Percentiles rank a stretch among this genome's conserved stretches.
phyloP scores from a whole-genome alignment of 2,329 filamentous ascomycete species.

The Cytospora paraplurivora region DNA sequence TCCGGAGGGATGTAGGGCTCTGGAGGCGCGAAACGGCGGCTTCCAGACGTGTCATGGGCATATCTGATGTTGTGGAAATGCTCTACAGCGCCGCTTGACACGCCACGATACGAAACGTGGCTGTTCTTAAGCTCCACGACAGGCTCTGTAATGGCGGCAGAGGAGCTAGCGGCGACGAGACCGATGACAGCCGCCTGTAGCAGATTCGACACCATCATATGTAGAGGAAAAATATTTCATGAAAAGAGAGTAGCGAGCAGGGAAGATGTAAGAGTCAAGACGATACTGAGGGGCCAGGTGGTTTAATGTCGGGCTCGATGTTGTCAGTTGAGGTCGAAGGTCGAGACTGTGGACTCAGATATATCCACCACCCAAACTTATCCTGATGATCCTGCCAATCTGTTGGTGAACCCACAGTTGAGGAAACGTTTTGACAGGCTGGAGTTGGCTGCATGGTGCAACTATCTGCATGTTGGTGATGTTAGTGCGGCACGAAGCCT shows the following conservation, averaged over 20 bases:
- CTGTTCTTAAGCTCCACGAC: conserved; percentile 3
- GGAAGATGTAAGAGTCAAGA: not conserved
- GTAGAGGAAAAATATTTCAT: not conserved
- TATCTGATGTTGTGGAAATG: conserved; percentile 36
- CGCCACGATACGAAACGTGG: conserved; percentile 28
- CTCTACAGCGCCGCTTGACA: conserved; percentile 29
- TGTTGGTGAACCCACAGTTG: not conserved
- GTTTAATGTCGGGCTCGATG: no score
- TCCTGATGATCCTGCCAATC: no score
- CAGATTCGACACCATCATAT: not conserved
- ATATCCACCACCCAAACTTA: no score
- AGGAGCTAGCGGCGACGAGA: not conserved
- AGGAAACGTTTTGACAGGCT: not conserved
- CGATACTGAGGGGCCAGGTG: not conserved
- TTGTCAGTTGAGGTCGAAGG: no score
- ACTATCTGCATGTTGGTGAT: not conserved
- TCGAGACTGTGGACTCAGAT: no score
- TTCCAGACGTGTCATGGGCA: conserved; percentile 35
- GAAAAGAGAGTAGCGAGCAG: not conserved
- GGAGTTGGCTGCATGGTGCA: not conserved
- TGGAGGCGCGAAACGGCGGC: conserved; percentile 36
- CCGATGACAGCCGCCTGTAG: not conserved
- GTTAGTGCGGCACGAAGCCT: not conserved
- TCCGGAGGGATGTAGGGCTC: conserved; percentile 31
- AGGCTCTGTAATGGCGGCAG: conserved; percentile 1